A percentile compares a stretch with the other conserved stretches of the same genome.
phyloP scores from a whole-genome alignment of 768 basidiomycete genomes.

The Auricularia sp. region DNA sequence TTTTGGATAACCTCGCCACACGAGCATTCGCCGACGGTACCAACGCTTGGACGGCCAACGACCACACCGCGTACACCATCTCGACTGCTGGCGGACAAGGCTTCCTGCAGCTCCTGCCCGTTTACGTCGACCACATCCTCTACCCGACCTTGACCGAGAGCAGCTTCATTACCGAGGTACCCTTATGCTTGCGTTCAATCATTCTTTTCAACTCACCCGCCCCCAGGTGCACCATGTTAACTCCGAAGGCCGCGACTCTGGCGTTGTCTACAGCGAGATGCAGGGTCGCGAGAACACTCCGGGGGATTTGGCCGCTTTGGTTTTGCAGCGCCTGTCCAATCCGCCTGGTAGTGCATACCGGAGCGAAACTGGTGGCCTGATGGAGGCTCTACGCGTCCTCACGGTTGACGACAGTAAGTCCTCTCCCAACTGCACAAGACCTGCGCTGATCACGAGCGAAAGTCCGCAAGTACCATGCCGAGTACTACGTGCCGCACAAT shows the following conservation, averaged over 20 bases:
- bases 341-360: conserved; percentile 79
- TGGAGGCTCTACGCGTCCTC: conserved; percentile 80
- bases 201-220: conserved; percentile 14
- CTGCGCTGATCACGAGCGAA: neutral
- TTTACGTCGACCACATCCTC: conserved; percentile 93
- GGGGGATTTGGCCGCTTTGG: conserved; percentile 79
- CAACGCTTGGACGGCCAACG: conserved; percentile 96
- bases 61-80: conserved; percentile 92
- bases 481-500: conserved; percentile 93
- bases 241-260: conserved; percentile 79
- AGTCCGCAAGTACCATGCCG: conserved; percentile 85
- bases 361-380: conserved; percentile 93
- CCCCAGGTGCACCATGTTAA: conserved; percentile 88
- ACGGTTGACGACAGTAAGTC: conserved; percentile 77
- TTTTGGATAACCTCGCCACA: conserved; percentile 91
- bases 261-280: conserved; percentile 97
- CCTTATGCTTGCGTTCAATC: conserved; percentile 1
- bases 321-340: conserved; percentile 80
- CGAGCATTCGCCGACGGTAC: conserved; percentile 85
- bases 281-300: conserved; percentile 92
- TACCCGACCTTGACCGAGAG: conserved; percentile 90
- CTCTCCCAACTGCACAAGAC: no score
- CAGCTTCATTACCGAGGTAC: conserved; percentile 58
- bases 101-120: conserved; percentile 71
- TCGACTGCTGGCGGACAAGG: conserved; percentile 93